These are phyloP conservation scores for Aspergillus sclerotialis DNA, from an alignment of 2,329 filamentous ascomycete genomes.

Conservation along the genomic window DNA sequence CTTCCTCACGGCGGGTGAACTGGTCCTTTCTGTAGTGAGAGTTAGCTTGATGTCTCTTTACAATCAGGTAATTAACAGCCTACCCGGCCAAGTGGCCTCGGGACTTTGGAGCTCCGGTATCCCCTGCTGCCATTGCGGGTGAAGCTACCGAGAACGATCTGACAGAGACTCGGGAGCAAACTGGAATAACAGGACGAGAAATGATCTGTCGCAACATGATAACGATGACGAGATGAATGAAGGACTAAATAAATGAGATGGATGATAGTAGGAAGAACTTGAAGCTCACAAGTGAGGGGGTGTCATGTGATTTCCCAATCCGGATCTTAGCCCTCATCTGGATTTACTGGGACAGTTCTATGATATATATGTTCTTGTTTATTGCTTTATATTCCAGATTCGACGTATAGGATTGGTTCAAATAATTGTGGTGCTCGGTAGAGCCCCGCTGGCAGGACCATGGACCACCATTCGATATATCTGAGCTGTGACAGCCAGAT, in stretches of 20 bases:
- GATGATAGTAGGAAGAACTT: background rate
- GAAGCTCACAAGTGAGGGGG: slow-evolving; percentile 2
- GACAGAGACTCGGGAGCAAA: slow-evolving; percentile 2
- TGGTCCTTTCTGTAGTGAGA: slow-evolving; percentile 11
- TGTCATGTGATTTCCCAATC: slow-evolving; percentile 2
- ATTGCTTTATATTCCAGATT: no score
- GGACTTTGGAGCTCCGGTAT: slow-evolving; percentile 15
- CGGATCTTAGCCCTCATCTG: background rate
- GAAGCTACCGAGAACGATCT: slow-evolving; percentile 13
- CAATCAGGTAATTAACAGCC: slow-evolving; percentile 2
- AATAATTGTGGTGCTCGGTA: no score
- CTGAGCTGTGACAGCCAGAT: no score
- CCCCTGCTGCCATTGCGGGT: slow-evolving; percentile 15
- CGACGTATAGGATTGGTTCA: no score
- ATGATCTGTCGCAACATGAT: background rate
- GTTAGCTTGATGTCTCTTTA: no score
- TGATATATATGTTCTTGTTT: no score
- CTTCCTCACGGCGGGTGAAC: slow-evolving; percentile 13
- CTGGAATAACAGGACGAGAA: slow-evolving; percentile 9
- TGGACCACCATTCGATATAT: no score
- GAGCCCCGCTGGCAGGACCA: no score
- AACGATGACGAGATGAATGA: background rate
- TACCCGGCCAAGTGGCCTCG: slow-evolving; percentile 21
- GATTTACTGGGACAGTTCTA: no score
- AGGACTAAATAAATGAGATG: background rate